Conservation (phyloP, 2,329 filamentous ascomycete genomes). For the Botryotinia convoluta region DNA sequence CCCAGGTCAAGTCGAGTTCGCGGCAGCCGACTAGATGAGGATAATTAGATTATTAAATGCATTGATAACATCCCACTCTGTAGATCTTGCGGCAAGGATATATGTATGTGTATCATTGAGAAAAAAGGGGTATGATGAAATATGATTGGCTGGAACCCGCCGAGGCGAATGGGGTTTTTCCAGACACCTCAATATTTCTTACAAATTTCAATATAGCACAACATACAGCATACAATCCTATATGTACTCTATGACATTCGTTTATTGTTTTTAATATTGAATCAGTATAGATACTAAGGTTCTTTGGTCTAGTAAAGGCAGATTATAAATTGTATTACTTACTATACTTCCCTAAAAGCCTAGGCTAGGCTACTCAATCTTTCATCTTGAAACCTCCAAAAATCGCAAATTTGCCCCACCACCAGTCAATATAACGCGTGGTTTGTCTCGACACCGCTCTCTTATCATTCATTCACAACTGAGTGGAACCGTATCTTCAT, state of each 20-base stretch:
- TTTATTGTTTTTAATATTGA: neutral
- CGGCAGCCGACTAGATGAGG: neutral
- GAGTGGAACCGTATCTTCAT: neutral
- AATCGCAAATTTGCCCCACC: slow-evolving; percentile 1
- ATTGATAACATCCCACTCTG: neutral
- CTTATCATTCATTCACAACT: neutral
- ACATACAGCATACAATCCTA: neutral
- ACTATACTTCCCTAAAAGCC: neutral
- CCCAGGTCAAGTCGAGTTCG: slow-evolving; percentile 2
- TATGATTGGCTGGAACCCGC: neutral
- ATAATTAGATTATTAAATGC: neutral
- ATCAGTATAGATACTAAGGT: neutral
- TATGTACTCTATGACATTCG: neutral
- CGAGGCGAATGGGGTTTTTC: neutral
- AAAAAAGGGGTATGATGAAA: neutral
- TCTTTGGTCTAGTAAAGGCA: no score
- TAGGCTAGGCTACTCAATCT: neutral
- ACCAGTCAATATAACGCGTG: neutral
- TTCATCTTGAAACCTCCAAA: slow-evolving; percentile 1
- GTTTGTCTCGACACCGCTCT: neutral
- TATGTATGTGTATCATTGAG: neutral
- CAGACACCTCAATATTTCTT: neutral
- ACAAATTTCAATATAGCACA: neutral
- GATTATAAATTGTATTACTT: neutral
- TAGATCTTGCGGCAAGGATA: neutral